A percentile compares a stretch with the other conserved stretches of the same genome.
These are phyloP conservation scores for Micromonas commoda DNA, from an alignment of 139 green algal genomes.

Conservation along the genomic window DNA sequence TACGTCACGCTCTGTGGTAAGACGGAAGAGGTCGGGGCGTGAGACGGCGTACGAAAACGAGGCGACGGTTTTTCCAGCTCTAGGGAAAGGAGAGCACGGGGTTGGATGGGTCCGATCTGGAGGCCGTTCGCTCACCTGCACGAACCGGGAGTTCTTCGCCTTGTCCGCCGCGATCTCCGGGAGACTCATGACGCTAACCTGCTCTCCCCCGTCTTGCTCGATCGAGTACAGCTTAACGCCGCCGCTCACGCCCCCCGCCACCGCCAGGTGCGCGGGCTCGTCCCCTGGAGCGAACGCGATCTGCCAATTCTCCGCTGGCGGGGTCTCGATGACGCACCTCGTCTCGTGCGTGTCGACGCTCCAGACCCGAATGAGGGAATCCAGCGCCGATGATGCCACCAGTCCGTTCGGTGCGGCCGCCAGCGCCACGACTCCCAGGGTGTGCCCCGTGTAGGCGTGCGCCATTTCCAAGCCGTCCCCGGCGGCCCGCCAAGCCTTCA, in stretches of 20 bases:
- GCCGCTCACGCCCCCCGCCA: background rate
- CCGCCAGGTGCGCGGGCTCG: background rate
- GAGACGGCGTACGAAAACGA: background rate
- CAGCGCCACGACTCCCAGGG: conserved; percentile 16
- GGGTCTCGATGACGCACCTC: background rate
- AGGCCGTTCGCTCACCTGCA: background rate
- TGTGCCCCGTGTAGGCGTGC: conserved; percentile 10
- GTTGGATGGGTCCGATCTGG: too few relatives aligned
- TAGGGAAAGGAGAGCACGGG: too few relatives aligned
- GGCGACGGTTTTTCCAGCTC: too few relatives aligned
- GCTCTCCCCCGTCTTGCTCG: background rate
- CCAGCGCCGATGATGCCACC: conserved; percentile 8
- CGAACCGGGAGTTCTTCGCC: background rate
- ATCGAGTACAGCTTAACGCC: conserved; percentile 7
- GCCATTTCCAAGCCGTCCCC: background rate
- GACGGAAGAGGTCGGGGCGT: too few relatives aligned
- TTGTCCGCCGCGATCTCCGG: background rate
- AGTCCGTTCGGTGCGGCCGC: background rate
- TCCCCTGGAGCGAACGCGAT: background rate
- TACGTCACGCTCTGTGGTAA: conserved; percentile 1
- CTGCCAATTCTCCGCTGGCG: conserved; percentile 6
- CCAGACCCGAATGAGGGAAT: conserved; percentile 21
- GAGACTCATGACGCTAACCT: background rate
- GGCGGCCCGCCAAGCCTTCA: conserved; percentile 13
- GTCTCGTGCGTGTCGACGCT: conserved; percentile 7